These are phyloP conservation scores for Phytopythium sindhum DNA, from an alignment of 352 stramenopile genomes.

Conservation along the genomic window DNA sequence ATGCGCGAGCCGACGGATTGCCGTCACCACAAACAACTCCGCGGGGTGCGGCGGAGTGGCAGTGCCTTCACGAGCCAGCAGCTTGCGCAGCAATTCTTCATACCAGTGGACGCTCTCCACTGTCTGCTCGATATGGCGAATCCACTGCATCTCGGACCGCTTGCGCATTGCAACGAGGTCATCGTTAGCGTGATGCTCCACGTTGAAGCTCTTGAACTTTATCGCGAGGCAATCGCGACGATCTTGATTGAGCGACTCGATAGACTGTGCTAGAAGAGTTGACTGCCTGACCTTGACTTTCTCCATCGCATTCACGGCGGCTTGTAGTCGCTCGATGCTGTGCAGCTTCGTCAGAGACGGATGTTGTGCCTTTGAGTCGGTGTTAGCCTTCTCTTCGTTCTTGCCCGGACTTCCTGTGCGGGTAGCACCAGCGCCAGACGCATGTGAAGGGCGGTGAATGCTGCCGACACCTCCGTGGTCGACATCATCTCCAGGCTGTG, in stretches of 20 bases:
- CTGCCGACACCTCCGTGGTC: not conserved
- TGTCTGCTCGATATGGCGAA: constrained; percentile 20
- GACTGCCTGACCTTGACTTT: constrained; percentile 35
- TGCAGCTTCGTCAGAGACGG: constrained; percentile 18
- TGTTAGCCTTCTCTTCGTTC: not conserved
- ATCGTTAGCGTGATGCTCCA: constrained; percentile 28
- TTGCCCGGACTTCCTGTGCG: not conserved
- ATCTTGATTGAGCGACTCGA: constrained; percentile 46
- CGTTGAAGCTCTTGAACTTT: constrained; percentile 47
- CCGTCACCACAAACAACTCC: constrained; percentile 51
- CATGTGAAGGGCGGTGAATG: constrained; percentile 7
- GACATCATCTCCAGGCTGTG: not conserved
- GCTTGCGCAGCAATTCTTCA: constrained; percentile 37
- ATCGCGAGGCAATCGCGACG: constrained; percentile 44
- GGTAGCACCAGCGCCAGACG: not conserved
- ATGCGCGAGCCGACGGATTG: constrained; percentile 38
- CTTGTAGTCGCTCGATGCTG: constrained; percentile 56
- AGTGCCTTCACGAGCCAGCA: constrained; percentile 34
- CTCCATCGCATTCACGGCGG: constrained; percentile 42
- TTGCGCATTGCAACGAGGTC: constrained; percentile 55
- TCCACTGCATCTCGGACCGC: constrained; percentile 36
- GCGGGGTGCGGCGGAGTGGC: constrained; percentile 29
- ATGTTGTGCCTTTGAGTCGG: not conserved
- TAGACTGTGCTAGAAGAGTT: constrained; percentile 26
- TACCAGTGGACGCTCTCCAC: constrained; percentile 47